phyloP scores from a whole-genome alignment of 805 yeast species.

The Yarrowia hollandica region DNA sequence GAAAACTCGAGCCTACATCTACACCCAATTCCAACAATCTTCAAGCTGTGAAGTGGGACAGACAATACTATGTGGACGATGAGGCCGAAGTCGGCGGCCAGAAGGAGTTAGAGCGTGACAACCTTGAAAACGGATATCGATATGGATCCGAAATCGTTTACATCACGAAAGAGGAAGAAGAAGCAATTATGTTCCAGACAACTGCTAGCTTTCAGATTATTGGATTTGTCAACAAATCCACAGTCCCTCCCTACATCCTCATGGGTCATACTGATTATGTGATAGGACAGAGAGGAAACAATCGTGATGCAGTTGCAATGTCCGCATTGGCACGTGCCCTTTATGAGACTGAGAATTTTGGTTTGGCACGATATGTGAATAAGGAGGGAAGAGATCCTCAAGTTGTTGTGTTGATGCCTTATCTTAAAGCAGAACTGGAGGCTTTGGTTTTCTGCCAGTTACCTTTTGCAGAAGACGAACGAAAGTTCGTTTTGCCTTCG shows the following conservation, averaged over 20 bases:
- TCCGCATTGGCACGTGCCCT: slow-evolving; percentile 56
- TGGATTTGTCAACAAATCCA: slow-evolving; percentile 52
- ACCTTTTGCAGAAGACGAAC: slow-evolving; percentile 75
- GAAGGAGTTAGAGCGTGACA: slow-evolving; percentile 44
- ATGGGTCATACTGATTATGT: slow-evolving; percentile 61
- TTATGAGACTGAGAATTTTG: slow-evolving; percentile 48
- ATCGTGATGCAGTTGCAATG: slow-evolving; percentile 47
- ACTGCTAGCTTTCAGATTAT: slow-evolving; percentile 61
- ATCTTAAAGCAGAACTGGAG: slow-evolving; percentile 37
- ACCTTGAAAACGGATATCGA: slow-evolving; percentile 59
- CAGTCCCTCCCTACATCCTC: slow-evolving; percentile 54
- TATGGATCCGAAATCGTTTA: slow-evolving; percentile 63
- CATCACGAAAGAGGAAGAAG: slow-evolving; percentile 49
- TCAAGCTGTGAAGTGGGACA: slow-evolving; percentile 23
- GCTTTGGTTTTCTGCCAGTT: slow-evolving; percentile 53
- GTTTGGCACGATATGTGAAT: slow-evolving; percentile 64
- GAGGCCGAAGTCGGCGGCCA: slow-evolving; percentile 38
- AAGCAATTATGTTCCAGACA: slow-evolving; percentile 46
- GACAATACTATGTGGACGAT: slow-evolving; percentile 34
- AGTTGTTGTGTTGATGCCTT: slow-evolving; percentile 59
- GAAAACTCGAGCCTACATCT: not conserved
- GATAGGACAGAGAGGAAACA: slow-evolving; percentile 45
- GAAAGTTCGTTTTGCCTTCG: slow-evolving; percentile 50
- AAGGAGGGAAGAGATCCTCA: slow-evolving; percentile 38
- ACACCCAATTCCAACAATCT: not conserved